Evolutionary conservation across 2,329 filamentous ascomycete species (phyloP), one percentile per base, ranked within the genome.

Genomic region (Colletotrichum sp.): DNA sequence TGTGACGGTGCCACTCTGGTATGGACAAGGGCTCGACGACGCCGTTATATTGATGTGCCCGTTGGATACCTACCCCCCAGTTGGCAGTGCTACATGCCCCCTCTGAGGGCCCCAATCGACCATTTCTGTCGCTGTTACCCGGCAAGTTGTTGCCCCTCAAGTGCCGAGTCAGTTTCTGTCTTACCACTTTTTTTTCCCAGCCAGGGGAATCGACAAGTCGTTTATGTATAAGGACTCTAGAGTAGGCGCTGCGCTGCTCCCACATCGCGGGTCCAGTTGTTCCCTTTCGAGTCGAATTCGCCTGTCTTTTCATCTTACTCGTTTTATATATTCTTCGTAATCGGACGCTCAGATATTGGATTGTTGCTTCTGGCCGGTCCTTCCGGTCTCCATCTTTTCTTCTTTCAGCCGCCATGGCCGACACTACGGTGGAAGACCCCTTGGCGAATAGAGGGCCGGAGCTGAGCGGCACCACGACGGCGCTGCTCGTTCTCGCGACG

Each of bases 391-490:
- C 57, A 28, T 55, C 34, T 52, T 70, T 59, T 39, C 24, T 57
- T 57, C 28, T 36, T 71, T 55, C 60, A 62, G 68, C 60, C 28
- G 12, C 34, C 15, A 75, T 75, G 72, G 72, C 72, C 68, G 66
- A 74, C 59, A 71, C 68, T 10, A 32, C 52, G 28, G 44, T 71
- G 21, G 26, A 59, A 4, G 72, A 75, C 49, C 72, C 72, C 52
- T 67, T 75, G 34, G 72, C 68, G 34, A 69, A 75, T n/a, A 64
- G 59, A 66, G 72, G 72, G 28, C 72, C 72, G 15, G 72, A 75
- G 21, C 66, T 71, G 59, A 75, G 60, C 21, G 68, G 60, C 34
- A 75, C 72, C 12, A 75, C 72, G 9, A 75, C 72, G 36, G 49
- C 68, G 24, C 52, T 75, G 21, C 72, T 75, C 49, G 68, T 76